Base-by-base conservation (phyloP, 2,329 filamentous ascomycete genomes). In the Blastomyces gilchristii region DNA sequence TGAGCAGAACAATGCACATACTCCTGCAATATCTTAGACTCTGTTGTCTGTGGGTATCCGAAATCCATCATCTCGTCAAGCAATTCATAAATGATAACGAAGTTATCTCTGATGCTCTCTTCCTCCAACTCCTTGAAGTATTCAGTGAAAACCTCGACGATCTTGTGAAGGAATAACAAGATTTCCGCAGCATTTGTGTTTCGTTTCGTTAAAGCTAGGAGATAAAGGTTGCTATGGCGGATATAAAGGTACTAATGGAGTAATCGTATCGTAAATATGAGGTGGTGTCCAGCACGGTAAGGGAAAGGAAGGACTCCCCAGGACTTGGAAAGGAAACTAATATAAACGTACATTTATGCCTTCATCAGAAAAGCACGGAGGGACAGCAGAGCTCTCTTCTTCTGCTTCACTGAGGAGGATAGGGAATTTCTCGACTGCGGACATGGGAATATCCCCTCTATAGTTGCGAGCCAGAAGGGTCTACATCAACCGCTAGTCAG, bases 41-140 rank as follows among this genome's bases (percentile, higher is more conserved):
- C 94, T 68, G 94, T 99, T 11, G 94, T 99, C 77, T 99, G 94
- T 6, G 94, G 94, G 76, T 99, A 97, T 67, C 94, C 94, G 81
- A 99, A 99, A 78, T 99, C 94, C 94, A 99, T 99, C 94, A 99
- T 99, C 81, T 99, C 94, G 74, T 99, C 94, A 67, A 99, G 85
- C 65, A 99, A 80, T 78, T 99, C 94, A 82, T 99, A 99, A 73
- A 99, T 99, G 74, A 99, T 87, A 76, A 99, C 94, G 74, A 99
- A 99, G 81, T 99, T 99, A 81, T 99, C 94, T 70, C 94, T 87
- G 75, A 99, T 99, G 71, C 91, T 96, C 78, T 99, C 94, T 77
- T 99, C 94, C 77, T 99, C 94, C 65, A 99, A 83, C 67, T 95
- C 93, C 77, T 99, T 99, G 83, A 99, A 99, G 81, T 99, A 99